Conservation (phyloP, 2,329 filamentous ascomycete species). For the Aspergillus clavatus region DNA sequence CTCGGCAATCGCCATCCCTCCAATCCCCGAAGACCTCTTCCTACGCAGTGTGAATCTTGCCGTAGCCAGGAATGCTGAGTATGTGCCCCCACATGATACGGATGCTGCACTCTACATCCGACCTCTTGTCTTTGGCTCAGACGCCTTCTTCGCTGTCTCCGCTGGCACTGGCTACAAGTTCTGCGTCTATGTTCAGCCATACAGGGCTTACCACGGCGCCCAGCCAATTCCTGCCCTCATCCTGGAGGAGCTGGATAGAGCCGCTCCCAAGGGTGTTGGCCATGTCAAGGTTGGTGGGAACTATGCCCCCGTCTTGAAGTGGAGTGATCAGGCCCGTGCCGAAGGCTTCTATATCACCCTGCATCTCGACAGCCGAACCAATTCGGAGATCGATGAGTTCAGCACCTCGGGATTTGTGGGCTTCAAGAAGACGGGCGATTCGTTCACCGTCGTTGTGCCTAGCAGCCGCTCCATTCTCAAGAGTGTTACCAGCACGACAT, state of each 20-base stretch:
- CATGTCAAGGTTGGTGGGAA: conserved; percentile 36
- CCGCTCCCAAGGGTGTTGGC: conserved; percentile 31
- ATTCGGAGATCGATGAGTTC: conserved; percentile 35
- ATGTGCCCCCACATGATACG: conserved; percentile 14
- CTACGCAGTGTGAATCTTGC: conserved; percentile 7
- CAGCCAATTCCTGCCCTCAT: conserved; percentile 19
- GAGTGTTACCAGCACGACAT: conserved; percentile 28
- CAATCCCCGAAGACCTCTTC: conserved; percentile 27
- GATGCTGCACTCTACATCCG: conserved; percentile 33
- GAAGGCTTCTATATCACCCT: conserved; percentile 32
- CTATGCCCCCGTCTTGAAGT: conserved; percentile 35
- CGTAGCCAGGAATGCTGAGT: conserved; percentile 1
- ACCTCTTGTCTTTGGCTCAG: conserved; percentile 30
- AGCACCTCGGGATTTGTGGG: conserved; percentile 32
- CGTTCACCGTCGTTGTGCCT: conserved; percentile 25
- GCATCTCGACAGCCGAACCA: conserved; percentile 30
- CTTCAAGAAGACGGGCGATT: conserved; percentile 17
- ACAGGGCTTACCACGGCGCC: conserved; percentile 1
- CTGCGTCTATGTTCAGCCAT: conserved; percentile 27
- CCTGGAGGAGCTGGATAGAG: conserved; percentile 34
- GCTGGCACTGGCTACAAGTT: conserved; percentile 25
- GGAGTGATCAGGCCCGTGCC: conserved; percentile 24
- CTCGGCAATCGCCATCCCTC: conserved; percentile 27
- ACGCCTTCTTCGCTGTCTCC: conserved; percentile 20
- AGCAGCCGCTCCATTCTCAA: conserved; percentile 25